Evolutionary conservation across 1,284 basidiomycete genomes (phyloP).

Genomic region (Trichosporon sp.): DNA sequence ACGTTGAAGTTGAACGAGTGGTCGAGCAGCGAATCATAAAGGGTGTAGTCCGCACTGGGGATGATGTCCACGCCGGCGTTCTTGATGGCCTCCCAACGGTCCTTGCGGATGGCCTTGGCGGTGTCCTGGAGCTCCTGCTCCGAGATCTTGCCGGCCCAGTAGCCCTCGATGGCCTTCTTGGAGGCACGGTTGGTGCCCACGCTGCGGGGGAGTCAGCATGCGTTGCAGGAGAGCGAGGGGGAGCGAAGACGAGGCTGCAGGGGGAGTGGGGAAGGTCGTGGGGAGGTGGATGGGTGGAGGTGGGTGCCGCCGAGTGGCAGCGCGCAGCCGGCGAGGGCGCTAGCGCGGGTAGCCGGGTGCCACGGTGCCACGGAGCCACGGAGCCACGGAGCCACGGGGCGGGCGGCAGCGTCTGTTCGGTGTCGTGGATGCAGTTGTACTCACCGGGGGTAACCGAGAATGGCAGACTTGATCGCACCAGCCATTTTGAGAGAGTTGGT

Average conservation of each 20-base stretch:
- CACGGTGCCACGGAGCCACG: background rate
- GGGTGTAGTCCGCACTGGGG: constrained; percentile 95
- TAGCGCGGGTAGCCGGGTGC: background rate
- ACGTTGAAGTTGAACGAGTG: constrained; percentile 95
- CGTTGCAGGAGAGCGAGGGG: background rate
- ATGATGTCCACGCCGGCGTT: constrained; percentile 82
- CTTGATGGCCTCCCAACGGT: constrained; percentile 87
- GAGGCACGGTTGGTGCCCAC: constrained; percentile 1
- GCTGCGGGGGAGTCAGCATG: constrained; percentile 8
- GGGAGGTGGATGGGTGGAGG: background rate
- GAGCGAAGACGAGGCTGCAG: constrained; percentile 4
- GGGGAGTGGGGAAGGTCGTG: background rate
- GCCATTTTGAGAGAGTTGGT: constrained; percentile 7
- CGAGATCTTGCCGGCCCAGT: constrained; percentile 92
- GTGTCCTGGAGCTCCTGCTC: constrained; percentile 84
- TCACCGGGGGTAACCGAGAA: constrained; percentile 83
- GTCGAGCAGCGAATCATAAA: constrained; percentile 99
- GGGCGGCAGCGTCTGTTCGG: too few species aligned
- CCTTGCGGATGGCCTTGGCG: constrained; percentile 83
- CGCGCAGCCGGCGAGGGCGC: background rate
- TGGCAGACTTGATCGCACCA: constrained; percentile 61
- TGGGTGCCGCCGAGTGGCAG: background rate
- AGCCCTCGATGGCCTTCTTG: constrained; percentile 76
- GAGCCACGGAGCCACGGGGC: too few species aligned
- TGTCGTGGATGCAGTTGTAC: background rate